phyloP scores from a whole-genome alignment of 2,329 filamentous ascomycete genomes.

The Metarhizium album region DNA sequence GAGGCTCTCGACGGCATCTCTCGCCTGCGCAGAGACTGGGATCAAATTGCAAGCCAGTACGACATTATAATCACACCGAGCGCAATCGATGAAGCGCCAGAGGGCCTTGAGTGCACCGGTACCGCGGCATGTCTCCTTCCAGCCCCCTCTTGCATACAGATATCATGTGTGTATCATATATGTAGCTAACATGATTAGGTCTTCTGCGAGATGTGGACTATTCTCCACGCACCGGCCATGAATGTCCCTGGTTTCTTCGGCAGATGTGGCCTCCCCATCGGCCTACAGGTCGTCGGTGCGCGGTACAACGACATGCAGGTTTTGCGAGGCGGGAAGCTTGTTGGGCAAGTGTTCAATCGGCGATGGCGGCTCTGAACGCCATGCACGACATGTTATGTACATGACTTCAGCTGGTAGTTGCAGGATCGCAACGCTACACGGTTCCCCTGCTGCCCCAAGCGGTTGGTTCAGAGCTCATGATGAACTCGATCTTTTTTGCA shows the following conservation, averaged over 20 bases:
- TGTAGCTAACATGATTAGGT: constrained; percentile 4
- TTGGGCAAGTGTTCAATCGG: constrained; percentile 22
- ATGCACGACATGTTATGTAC: too few relatives aligned
- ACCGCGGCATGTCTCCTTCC: constrained; percentile 35
- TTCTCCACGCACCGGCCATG: constrained; percentile 50
- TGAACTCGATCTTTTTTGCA: constrained; percentile 29
- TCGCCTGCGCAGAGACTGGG: constrained; percentile 40
- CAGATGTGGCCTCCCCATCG: constrained; percentile 42
- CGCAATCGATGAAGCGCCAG: constrained; percentile 47
- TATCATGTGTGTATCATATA: too few relatives aligned
- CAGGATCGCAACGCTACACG: too few relatives aligned
- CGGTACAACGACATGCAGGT: constrained; percentile 36
- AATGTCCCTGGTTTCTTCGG: constrained; percentile 54
- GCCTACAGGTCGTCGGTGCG: constrained; percentile 40
- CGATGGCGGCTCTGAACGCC: neutral
- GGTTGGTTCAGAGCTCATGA: constrained; percentile 30
- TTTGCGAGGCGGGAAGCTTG: constrained; percentile 28
- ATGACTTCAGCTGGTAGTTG: too few relatives aligned
- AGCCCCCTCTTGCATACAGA: neutral
- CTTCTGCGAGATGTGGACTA: constrained; percentile 16
- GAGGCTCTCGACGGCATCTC: constrained; percentile 44
- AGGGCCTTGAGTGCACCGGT: constrained; percentile 42
- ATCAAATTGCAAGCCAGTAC: constrained; percentile 39
- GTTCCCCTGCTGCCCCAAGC: constrained; percentile 9
- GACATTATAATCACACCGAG: constrained; percentile 48